Evolutionary conservation across 352 stramenopile genomes (phyloP), one percentile per base, ranked within the genome.

Genomic region (Pythium plurisporium): DNA sequence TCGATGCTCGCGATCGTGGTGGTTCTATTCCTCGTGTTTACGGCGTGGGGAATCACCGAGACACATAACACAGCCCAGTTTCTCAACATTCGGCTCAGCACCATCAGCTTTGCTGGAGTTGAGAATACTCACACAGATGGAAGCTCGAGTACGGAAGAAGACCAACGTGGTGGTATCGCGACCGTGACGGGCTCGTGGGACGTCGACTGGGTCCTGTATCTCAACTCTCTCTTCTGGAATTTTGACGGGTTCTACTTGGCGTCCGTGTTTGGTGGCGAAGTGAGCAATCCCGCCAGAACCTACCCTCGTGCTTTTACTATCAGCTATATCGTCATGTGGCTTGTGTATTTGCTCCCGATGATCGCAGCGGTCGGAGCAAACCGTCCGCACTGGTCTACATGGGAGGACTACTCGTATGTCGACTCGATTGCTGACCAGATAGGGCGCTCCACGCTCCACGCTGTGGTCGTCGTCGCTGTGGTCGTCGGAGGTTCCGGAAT

Each of bases 211-310:
- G 55, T 74, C 36, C 68, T 74, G 6, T 85, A 86, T 33, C 48
- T 96, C 19, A 97, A 96, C 59, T 89, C 91, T 45, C 64, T 97
- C 22, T 97, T 96, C 63, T 98, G 91, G 89, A 96, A 96, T 69
- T 79, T 94, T 22, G 96, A 96, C 63, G 86, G 75, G 20, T 96
- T 93, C 60, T 82, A 96, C 49, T 74, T 64, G 41, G 86, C 76
- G 1, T 86, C 77, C 17, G 74, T 72, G 10, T 96, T 95, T 67
- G 85, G 84, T 20, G 84, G 69, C 17, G 81, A 97, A 59, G 79
- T 96, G 11, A 59, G 81, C 8, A 79, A 85, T 65, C 83, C 85
- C 0, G 75, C 64, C 7, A 66, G 63, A 5, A 80, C 72, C 1
- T 96, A 89, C 64, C 81, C 82, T 4, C 60, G 66, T 4, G 86